These are phyloP conservation scores for Vitis hybrid DNA, from an alignment of 177 flowering plant species.

Conservation along the genomic window DNA sequence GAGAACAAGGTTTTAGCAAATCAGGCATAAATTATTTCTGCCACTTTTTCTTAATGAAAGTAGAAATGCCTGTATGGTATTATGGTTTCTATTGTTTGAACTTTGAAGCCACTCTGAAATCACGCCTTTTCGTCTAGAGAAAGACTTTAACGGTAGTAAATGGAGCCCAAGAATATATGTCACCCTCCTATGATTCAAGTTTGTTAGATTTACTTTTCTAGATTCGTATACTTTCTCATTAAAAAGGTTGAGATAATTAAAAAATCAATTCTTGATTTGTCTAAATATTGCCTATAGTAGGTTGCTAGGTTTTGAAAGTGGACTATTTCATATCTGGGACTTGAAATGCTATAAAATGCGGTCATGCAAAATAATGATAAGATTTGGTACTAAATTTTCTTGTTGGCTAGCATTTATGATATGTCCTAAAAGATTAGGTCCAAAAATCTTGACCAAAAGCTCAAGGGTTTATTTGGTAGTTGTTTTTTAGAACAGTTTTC, in stretches of 20 bases:
- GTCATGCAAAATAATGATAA: background rate
- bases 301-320: background rate
- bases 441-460: background rate
- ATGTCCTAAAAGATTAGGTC: background rate
- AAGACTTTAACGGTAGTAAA: background rate
- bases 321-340: background rate
- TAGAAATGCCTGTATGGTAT: too few relatives aligned
- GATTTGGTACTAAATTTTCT: background rate
- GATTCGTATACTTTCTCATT: background rate
- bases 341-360: background rate
- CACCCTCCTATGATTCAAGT: background rate
- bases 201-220: background rate
- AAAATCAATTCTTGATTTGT: background rate
- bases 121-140: background rate
- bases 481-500: too few relatives aligned
- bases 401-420: background rate
- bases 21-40: too few relatives aligned
- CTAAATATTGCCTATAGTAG: background rate
- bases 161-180: background rate
- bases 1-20: too few relatives aligned
- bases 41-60: too few relatives aligned
- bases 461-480: too few relatives aligned
- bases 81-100: too few relatives aligned
- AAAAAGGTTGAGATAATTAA: background rate
- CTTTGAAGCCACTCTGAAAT: background rate